These are phyloP conservation scores for Cupressus sempervirens DNA, from an alignment of 75 land plant genomes.

Conservation along the genomic window DNA sequence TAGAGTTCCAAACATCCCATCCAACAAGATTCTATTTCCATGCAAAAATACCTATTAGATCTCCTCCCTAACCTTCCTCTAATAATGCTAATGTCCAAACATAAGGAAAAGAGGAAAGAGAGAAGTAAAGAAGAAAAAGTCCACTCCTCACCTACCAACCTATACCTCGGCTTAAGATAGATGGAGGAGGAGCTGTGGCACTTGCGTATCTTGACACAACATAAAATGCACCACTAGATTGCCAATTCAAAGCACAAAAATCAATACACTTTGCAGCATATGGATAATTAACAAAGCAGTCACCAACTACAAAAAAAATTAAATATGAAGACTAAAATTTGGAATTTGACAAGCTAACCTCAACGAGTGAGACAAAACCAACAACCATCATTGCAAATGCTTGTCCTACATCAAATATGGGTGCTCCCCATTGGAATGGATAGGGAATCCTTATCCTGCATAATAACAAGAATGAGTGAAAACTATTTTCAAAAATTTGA, in stretches of 20 bases:
- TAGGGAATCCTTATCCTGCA: too few relatives aligned
- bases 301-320: background rate
- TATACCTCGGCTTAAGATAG: constrained; percentile 77
- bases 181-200: constrained; percentile 85
- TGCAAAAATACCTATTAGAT: constrained; percentile 20
- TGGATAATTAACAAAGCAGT: background rate
- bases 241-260: too few relatives aligned
- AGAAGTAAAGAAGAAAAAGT: background rate
- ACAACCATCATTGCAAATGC: constrained; percentile 74
- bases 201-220: constrained; percentile 74
- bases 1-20: constrained; percentile 82
- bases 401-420: too few relatives aligned
- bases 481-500: too few relatives aligned
- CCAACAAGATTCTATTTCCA: constrained; percentile 71
- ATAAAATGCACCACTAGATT: constrained; percentile 73
- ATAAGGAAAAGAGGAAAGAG: background rate
- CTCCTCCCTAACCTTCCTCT: background rate
- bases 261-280: background rate
- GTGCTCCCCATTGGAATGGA: too few relatives aligned
- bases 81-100: background rate
- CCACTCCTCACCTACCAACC: constrained; percentile 79
- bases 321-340: background rate
- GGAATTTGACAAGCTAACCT: constrained; percentile 33
- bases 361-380: constrained; percentile 61
- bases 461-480: too few relatives aligned